Conservation (phyloP, 2,329 filamentous ascomycete species). For the Pyrenophora teres region DNA sequence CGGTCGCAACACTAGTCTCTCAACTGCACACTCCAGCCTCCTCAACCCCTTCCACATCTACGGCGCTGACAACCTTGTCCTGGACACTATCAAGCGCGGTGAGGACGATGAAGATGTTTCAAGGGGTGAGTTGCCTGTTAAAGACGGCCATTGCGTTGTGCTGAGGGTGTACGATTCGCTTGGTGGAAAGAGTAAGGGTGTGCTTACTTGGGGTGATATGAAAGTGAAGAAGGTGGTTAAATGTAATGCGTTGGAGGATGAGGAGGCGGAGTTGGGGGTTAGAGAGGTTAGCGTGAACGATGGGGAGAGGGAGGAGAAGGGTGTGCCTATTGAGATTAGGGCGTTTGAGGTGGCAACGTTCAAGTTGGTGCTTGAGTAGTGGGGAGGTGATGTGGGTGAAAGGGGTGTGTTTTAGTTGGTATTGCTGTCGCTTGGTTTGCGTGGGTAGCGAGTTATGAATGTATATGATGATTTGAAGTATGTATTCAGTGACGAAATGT, state of each 20-base stretch:
- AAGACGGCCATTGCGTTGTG: conserved; percentile 78
- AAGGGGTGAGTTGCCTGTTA: conserved; percentile 58
- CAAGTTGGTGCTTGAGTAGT: conserved; percentile 55
- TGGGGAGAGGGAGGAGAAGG: conserved; percentile 56
- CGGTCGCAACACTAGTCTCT: conserved; percentile 36
- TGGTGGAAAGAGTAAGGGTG: conserved; percentile 77
- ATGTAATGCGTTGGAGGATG: conserved; percentile 88
- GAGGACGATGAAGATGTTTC: conserved; percentile 61
- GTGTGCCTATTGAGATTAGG: conserved; percentile 62
- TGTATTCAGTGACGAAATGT: no score
- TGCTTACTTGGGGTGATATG: conserved; percentile 67
- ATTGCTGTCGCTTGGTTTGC: no score
- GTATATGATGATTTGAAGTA: no score
- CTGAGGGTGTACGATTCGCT: conserved; percentile 86
- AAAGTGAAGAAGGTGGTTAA: conserved; percentile 78
- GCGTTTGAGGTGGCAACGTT: conserved; percentile 88
- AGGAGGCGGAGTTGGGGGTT: conserved; percentile 63
- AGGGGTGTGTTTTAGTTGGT: no score
- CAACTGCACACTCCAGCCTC: conserved; percentile 32
- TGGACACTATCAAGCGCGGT: conserved; percentile 91
- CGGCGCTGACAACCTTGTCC: conserved; percentile 68
- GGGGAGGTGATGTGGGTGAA: not conserved
- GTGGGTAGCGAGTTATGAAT: no score
- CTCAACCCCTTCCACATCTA: conserved; percentile 68
- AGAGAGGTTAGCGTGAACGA: conserved; percentile 48